Conservation (phyloP, 176 grass and related monocot species). For the Dendrocalamus sinicus region DNA sequence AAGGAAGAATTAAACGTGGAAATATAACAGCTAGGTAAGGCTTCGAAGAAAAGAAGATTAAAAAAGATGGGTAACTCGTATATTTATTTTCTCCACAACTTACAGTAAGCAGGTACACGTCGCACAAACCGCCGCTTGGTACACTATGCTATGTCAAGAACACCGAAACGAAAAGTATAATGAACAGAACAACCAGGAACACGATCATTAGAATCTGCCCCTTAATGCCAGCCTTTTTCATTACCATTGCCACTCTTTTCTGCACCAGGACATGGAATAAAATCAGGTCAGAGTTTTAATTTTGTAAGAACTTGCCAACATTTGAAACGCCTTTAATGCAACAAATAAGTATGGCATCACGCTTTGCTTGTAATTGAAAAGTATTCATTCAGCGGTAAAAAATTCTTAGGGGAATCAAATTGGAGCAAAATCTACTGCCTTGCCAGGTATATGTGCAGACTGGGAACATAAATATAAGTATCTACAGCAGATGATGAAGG, state of each 20-base stretch:
- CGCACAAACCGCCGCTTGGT: neutral
- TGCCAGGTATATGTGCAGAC: neutral
- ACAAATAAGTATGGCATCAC: neutral
- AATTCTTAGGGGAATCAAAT: neutral
- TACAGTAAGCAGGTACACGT: slow-evolving; percentile 1
- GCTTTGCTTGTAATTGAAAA: neutral
- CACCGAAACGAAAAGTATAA: slow-evolving; percentile 89
- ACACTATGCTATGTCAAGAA: slow-evolving; percentile 63
- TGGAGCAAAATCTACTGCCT: neutral
- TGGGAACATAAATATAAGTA: neutral
- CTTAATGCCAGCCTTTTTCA: slow-evolving; percentile 95
- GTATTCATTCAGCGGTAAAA: neutral
- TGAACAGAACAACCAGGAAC: slow-evolving; percentile 82
- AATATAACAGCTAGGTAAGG: neutral
- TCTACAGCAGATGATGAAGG: neutral
- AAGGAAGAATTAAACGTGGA: neutral
- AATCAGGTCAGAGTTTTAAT: neutral
- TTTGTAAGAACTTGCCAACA: neutral
- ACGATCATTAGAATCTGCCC: slow-evolving; percentile 84
- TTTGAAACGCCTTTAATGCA: neutral
- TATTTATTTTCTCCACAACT: slow-evolving; percentile 27
- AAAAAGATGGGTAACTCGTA: neutral
- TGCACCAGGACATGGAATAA: slow-evolving; percentile 33
- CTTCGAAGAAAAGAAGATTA: neutral
- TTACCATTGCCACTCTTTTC: slow-evolving; percentile 89